These are phyloP conservation scores for Cornus suecica DNA, from an alignment of 148 eudicot genomes.

Conservation along the genomic window DNA sequence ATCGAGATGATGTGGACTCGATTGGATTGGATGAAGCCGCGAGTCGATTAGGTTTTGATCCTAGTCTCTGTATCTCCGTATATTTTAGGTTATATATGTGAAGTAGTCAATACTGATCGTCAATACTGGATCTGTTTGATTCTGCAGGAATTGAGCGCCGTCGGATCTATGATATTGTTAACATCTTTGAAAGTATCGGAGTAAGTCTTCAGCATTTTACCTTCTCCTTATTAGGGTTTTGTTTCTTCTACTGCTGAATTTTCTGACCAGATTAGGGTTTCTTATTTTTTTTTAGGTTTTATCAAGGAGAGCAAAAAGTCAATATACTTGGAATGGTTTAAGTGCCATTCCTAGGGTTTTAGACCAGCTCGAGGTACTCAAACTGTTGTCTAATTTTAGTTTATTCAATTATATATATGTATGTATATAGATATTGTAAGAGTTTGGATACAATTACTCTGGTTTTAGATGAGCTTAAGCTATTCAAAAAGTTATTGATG, in stretches of 20 bases:
- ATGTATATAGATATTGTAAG: too few relatives aligned
- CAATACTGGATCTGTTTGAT: background rate
- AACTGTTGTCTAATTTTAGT: background rate
- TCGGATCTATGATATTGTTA: constrained; percentile 85
- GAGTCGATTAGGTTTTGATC: constrained; percentile 49
- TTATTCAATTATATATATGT: too few relatives aligned
- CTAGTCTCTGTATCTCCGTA: background rate
- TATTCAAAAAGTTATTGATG: too few relatives aligned
- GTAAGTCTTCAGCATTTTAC: constrained; percentile 27
- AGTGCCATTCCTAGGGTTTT: constrained; percentile 65
- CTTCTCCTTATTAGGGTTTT: constrained; percentile 2
- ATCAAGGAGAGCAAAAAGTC: constrained; percentile 66
- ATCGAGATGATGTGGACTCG: constrained; percentile 67
- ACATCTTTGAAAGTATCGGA: constrained; percentile 84
- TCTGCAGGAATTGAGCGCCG: constrained; percentile 79
- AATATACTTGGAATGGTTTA: constrained; percentile 81
- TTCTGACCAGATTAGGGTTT: background rate
- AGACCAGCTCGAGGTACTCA: constrained; percentile 53
- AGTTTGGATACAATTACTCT: too few relatives aligned
- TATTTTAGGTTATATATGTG: background rate
- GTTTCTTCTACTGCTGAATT: background rate
- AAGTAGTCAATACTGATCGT: background rate
- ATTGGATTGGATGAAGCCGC: constrained; percentile 84
- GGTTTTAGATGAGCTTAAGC: too few relatives aligned
- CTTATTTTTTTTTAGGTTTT: constrained; percentile 45